A percentile compares a stretch with the other conserved stretches of the same genome.
Conservation (phyloP, 192 early-diverging fungal genomes). For the Oehlia diaphana region DNA sequence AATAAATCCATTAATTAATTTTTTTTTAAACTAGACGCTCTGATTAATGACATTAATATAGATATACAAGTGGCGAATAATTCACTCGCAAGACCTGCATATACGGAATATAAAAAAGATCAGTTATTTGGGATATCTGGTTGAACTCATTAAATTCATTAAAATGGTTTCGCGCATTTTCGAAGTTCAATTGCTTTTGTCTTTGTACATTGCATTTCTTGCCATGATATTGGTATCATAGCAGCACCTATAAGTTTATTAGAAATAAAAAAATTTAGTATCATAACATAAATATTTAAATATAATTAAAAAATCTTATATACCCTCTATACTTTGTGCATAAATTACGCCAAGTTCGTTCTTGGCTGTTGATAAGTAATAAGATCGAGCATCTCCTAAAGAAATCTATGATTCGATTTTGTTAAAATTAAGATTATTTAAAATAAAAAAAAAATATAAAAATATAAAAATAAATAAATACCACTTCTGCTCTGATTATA, state of each 20-base stretch:
- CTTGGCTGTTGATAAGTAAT: conserved; percentile 87
- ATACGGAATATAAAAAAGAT: neutral
- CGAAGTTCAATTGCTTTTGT: conserved; percentile 81
- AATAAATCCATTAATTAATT: neutral
- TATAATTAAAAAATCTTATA: conserved; percentile 8
- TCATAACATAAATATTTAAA: neutral
- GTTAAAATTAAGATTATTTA: neutral
- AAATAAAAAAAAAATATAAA: neutral
- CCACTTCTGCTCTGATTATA: conserved; percentile 79
- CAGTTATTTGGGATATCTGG: neutral
- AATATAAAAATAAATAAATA: conserved; percentile 21
- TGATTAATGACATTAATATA: conserved; percentile 90
- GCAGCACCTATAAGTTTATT: conserved; percentile 44
- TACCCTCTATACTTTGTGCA: conserved; percentile 80
- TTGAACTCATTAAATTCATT: conserved; percentile 38
- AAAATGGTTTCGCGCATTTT: conserved; percentile 93
- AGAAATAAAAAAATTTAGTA: neutral
- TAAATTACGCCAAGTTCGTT: conserved; percentile 96
- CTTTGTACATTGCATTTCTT: conserved; percentile 96
- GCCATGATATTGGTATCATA: conserved; percentile 96
- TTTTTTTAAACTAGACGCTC: conserved; percentile 59
- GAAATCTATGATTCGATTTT: conserved; percentile 60
- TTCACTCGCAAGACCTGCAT: conserved; percentile 51
- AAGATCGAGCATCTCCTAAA: conserved; percentile 89
- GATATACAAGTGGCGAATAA: conserved; percentile 81